Evolutionary conservation across 257 asterid genomes (phyloP), one percentile per base, ranked within the genome.

Genomic region (Penstemon eatonii): DNA sequence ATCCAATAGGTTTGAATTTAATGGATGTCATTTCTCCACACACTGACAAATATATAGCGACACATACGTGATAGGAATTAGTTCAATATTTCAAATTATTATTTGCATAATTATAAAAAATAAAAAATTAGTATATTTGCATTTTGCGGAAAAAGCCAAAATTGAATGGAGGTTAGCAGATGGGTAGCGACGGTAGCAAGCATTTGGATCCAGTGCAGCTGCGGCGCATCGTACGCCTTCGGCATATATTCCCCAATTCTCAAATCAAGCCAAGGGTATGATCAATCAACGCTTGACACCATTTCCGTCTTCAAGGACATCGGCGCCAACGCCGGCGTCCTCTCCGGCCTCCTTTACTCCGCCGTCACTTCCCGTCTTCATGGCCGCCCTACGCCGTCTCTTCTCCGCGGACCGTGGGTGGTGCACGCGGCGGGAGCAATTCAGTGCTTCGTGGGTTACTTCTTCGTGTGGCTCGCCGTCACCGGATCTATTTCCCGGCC

Each of bases 301-400:
- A 74, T 93, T 11, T 90, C 97, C 42, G 97, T 93, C 69, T 90
- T 90, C 85, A 90, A 93, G 70, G 99, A 93, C 86, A 84, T 93
- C 81, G 96, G 97, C 33, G 95, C 99, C 60, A 93, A 93, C 92
- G 96, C 92, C 83, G 97, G 99, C 10, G 63, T 88, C 41, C 73
- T 93, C 57, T 93, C 97, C 69, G 99, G 99, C 8, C 25, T 93
- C 13, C 94, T 90, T 2, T 93, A 83, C 84, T 45, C 97, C 58
- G 81, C 81, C 67, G 91, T 42, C 0, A 39, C 67, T 0, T 37
- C 57, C 8, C 5, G 44, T 51, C 68, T 72, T 2, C 68, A 71
- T 7, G 46, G 61, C 54, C 60, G 69, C 71, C 46, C 65, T 8
- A 56, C 76, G 40, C 56, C 67, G 8, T 53, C 78, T 1, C 37